Percentiles rank a stretch among this genome's conserved stretches.
These are phyloP conservation scores for Chaetomium sp. DNA, from an alignment of 2,329 filamentous ascomycete genomes.

Conservation along the genomic window DNA sequence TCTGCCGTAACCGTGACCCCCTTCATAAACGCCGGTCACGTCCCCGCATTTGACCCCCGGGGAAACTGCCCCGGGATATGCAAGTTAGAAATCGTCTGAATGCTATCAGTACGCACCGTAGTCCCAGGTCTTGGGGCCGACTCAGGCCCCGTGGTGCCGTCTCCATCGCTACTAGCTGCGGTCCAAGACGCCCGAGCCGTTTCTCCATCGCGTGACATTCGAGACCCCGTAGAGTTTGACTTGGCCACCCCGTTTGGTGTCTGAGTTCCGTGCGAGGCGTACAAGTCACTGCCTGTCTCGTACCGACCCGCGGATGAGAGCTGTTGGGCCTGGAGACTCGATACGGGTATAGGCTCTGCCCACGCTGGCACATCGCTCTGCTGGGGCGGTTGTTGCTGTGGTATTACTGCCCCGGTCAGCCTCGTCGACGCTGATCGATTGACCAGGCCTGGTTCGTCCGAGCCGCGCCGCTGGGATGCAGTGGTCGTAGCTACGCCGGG, in stretches of 20 bases:
- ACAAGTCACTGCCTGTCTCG: not conserved
- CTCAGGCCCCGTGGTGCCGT: not conserved
- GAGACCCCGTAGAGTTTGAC: not conserved
- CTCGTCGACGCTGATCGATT: not conserved
- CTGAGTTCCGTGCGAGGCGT: not conserved
- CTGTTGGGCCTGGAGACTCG: too few relatives aligned
- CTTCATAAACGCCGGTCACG: not conserved
- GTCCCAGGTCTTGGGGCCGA: slow-evolving; percentile 8
- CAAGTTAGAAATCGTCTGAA: slow-evolving; percentile 55
- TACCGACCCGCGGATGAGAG: too few relatives aligned
- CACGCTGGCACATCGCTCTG: not conserved
- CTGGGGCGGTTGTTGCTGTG: not conserved
- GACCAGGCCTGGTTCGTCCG: not conserved
- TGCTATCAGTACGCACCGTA: slow-evolving; percentile 35
- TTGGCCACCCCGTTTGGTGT: not conserved
- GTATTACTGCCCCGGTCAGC: not conserved
- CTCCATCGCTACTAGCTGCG: not conserved
- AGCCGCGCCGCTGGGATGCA: not conserved
- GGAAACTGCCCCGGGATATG: slow-evolving; percentile 66
- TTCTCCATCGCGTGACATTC: not conserved
- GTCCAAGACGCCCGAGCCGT: not conserved
- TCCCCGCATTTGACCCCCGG: slow-evolving; percentile 20
- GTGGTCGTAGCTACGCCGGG: not conserved
- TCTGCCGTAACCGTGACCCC: too few relatives aligned
- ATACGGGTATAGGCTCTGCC: slow-evolving; percentile 11